Conservation (phyloP, 495 filamentous ascomycete species). For the Penicillium steckii region DNA sequence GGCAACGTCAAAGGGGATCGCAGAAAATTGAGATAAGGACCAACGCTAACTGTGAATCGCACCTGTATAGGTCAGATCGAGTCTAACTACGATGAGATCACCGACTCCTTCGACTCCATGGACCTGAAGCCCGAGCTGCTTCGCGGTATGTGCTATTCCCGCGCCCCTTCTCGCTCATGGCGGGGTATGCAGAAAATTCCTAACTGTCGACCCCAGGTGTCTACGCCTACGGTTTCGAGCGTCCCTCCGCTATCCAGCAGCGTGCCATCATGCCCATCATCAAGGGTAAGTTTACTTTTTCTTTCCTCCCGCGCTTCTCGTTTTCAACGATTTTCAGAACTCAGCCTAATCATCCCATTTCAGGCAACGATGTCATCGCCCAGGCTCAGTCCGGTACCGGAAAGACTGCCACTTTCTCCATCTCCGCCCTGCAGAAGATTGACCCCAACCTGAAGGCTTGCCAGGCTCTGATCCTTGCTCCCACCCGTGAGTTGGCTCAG, state of each 20-base stretch:
- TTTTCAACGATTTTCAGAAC: constrained; percentile 13
- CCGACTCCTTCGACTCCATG: constrained; percentile 98
- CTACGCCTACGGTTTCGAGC: constrained; percentile 99
- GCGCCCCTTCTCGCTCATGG: constrained; percentile 8
- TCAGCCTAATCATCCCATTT: constrained; percentile 11
- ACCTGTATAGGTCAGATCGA: constrained; percentile 82
- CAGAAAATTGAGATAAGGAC: not conserved
- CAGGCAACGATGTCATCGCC: constrained; percentile 97
- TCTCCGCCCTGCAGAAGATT: constrained; percentile 97
- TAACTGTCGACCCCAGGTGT: constrained; percentile 63
- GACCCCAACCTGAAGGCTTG: constrained; percentile 90
- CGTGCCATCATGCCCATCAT: constrained; percentile 99
- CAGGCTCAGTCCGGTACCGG: constrained; percentile 99
- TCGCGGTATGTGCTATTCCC: constrained; percentile 67
- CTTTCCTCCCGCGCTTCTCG: not conserved
- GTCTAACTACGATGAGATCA: constrained; percentile 99
- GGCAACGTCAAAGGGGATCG: constrained; percentile 16
- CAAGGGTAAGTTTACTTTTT: constrained; percentile 75
- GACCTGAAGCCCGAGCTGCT: constrained; percentile 93
- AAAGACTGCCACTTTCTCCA: constrained; percentile 99
- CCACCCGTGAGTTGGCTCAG: constrained; percentile 95
- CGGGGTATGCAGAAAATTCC: constrained; percentile 25
- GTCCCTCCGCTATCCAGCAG: constrained; percentile 98
- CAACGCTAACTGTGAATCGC: constrained; percentile 26
- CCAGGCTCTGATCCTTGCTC: constrained; percentile 94